A percentile compares a stretch with the other conserved stretches of the same genome.
These are phyloP conservation scores for Cryptococcus hybrid DNA, from an alignment of 1,284 basidiomycete genomes.

Conservation along the genomic window DNA sequence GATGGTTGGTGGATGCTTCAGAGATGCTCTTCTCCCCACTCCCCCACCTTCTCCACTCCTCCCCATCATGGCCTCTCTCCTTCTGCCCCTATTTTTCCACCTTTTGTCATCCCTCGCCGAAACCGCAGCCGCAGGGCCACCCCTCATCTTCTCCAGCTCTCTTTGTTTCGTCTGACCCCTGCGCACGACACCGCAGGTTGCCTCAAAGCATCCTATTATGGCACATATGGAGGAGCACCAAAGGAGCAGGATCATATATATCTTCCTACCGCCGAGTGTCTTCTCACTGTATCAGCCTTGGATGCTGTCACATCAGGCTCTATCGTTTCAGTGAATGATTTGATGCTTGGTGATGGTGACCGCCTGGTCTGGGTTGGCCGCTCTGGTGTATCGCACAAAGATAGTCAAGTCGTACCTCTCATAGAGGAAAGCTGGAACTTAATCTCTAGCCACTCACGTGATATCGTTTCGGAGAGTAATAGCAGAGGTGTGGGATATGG, in stretches of 20 bases:
- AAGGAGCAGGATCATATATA: conserved; percentile 15
- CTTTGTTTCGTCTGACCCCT: background rate
- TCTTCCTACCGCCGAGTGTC: conserved; percentile 11
- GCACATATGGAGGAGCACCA: conserved; percentile 13
- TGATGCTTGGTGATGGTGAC: conserved; percentile 5
- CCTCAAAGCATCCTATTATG: conserved; percentile 14
- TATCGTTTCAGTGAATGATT: conserved; percentile 12
- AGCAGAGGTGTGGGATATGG: conserved; percentile 3
- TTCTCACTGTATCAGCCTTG: conserved; percentile 25
- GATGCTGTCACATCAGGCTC: conserved; percentile 14
- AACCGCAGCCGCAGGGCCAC: too few relatives aligned
- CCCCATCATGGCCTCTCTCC: too few relatives aligned
- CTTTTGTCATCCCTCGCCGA: too few relatives aligned
- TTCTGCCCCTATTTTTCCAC: too few relatives aligned
- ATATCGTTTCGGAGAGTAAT: too few relatives aligned
- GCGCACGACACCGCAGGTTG: background rate
- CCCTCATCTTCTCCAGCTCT: background rate
- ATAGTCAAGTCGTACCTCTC: background rate
- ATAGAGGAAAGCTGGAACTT: background rate
- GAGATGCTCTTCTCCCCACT: too few relatives aligned
- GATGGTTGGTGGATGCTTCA: too few relatives aligned
- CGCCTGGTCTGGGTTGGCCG: conserved; percentile 43
- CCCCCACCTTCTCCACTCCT: too few relatives aligned
- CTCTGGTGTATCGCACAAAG: conserved; percentile 24
- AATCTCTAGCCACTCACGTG: too few relatives aligned